Evolutionary conservation across 2,329 filamentous ascomycete species (phyloP).

Genomic region (Aspergillus ustus): DNA sequence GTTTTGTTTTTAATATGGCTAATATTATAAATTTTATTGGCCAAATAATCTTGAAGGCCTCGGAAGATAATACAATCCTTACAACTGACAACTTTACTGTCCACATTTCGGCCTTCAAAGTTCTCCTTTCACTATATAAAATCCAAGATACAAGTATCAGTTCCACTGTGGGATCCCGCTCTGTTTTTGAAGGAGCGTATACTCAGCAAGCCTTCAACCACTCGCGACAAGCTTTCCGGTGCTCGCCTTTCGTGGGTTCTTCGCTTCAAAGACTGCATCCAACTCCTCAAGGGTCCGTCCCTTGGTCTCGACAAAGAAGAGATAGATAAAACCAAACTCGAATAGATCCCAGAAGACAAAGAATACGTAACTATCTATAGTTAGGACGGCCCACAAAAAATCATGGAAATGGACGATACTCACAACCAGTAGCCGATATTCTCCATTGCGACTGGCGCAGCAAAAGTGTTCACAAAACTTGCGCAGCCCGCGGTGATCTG

Average conservation of each 20-base stretch:
- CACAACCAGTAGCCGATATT: conserved; percentile 11
- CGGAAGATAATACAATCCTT: no score
- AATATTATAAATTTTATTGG: no score
- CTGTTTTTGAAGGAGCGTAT: background rate
- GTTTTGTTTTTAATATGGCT: no score
- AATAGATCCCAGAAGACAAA: background rate
- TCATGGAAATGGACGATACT: background rate
- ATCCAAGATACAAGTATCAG: no score
- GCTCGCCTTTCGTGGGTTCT: background rate
- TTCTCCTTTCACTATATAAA: no score
- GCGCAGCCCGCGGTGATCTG: conserved; percentile 9
- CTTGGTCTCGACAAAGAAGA: background rate
- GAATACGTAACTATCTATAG: conserved; percentile 1
- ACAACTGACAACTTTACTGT: no score
- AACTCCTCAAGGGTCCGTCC: background rate
- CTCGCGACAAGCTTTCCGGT: background rate
- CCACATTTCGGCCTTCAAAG: no score
- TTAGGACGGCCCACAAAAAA: background rate
- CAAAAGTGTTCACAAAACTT: conserved; percentile 8
- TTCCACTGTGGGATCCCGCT: no score
- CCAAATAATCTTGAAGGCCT: no score
- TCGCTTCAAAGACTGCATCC: background rate
- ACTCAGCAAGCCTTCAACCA: background rate
- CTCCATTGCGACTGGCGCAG: conserved; percentile 7
- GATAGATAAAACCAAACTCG: background rate